Base-by-base conservation (phyloP, 2,329 filamentous ascomycete species). In the Colletotrichum horii region DNA sequence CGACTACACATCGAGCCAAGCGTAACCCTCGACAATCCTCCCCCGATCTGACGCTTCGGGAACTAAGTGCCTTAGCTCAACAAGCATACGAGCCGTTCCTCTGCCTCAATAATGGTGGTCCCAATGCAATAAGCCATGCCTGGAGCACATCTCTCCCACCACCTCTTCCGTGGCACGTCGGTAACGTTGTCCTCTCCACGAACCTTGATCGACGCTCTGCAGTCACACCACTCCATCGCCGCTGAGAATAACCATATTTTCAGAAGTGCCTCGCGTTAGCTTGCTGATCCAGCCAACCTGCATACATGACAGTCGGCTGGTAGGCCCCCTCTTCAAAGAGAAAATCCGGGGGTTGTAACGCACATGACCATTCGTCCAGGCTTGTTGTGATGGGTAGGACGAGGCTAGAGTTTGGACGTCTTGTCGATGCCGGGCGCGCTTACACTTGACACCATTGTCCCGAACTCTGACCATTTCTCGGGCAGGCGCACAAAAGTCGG, bases 1-100 rank as follows among this genome's bases (percentile, higher is more conserved):
- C 73, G 73, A 66, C 36, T 22, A 73, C 73, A 26, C 64, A 75
- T 75, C n/a, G 73, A 75, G 73, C 56, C 43, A 75, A 75, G 73
- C 70, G 73, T 67, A 56, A 32, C 30, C 15, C 43, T 56, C 55
- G 32, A 72, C 28, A 75, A 56, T 36, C 19, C 61, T 68, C 62
- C 56, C 55, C 43, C 62, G 56, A 75, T 68, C 70, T 56, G 38
- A 68, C 43, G 32, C 34, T 62, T 71, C 64, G 70, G 70, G 64
- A 75, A 64, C 62, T 60, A 52, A 58, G 28, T 30, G 56, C 64
- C 69, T 73, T 67, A 62, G 69, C 30, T 60, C 70, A 73, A 70
- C 56, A 24, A 22, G 26, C 14, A 15, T 36, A 26, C 30, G 62
- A 43, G 56, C 36, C 32, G 26, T 30, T 43, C 22, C 11, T 16